Percentiles rank a stretch among this genome's conserved stretches.
Evolutionary conservation across 352 stramenopile genomes (phyloP).

Genomic region (Phytophthora brassicae): DNA sequence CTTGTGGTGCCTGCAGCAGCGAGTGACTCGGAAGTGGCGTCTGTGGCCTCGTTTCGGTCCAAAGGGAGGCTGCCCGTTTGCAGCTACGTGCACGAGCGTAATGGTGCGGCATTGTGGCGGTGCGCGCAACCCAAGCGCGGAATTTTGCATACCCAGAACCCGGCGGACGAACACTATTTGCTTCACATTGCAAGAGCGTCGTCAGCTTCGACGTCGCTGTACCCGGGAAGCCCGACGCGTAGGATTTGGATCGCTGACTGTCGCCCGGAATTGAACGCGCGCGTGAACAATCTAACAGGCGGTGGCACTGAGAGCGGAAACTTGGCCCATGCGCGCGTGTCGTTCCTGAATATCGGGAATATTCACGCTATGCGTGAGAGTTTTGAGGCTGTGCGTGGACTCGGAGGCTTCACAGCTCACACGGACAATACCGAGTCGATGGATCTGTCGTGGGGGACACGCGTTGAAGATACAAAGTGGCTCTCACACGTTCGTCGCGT

Average conservation of each 20-base stretch:
- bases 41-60: constrained; percentile 78
- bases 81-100: constrained; percentile 73
- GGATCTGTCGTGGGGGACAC: constrained; percentile 58
- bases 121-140: constrained; percentile 87
- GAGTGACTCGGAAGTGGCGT: constrained; percentile 63
- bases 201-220: constrained; percentile 13
- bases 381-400: constrained; percentile 62
- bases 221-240: constrained; percentile 30
- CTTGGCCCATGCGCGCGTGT: constrained; percentile 70
- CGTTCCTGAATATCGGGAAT: constrained; percentile 92
- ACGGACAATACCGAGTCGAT: constrained; percentile 49
- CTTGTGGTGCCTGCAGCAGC: constrained; percentile 71
- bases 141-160: constrained; percentile 76
- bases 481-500: constrained; percentile 72
- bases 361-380: constrained; percentile 93
- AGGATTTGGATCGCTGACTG: constrained; percentile 90
- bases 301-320: constrained; percentile 88
- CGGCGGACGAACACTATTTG: constrained; percentile 76
- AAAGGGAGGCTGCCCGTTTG: constrained; percentile 84
- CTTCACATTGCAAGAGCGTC: constrained; percentile 47
- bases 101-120: constrained; percentile 76
- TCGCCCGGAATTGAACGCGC: constrained; percentile 87
- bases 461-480: constrained; percentile 84
- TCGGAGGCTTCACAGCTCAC: constrained; percentile 42
- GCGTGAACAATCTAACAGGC: constrained; percentile 89